A percentile compares a stretch with the other conserved stretches of the same genome.
Conservation (phyloP, 352 stramenopile genomes). For the Globisporangium rhizosaccharum region DNA sequence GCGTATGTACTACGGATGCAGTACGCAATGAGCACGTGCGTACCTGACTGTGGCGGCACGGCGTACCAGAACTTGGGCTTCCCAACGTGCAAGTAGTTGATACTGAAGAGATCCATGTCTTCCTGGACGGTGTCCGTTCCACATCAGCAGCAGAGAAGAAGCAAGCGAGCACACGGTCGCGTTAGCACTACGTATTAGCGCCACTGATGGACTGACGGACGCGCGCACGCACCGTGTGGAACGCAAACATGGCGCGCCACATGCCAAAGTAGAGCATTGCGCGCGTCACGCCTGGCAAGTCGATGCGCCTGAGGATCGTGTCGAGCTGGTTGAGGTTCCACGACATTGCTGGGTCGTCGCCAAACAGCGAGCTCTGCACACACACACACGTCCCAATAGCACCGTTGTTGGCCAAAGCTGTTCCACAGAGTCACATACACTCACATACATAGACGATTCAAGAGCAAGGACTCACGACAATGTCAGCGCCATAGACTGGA, state of each 20-base stretch:
- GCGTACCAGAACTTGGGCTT: slow-evolving; percentile 93
- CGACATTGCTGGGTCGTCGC: slow-evolving; percentile 45
- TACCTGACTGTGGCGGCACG: slow-evolving; percentile 69
- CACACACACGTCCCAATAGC: neutral
- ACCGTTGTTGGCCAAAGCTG: neutral
- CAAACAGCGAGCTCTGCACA: slow-evolving; percentile 78
- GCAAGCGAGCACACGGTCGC: neutral
- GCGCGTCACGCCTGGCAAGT: slow-evolving; percentile 82
- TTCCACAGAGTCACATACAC: neutral
- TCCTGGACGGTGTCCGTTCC: slow-evolving; percentile 33
- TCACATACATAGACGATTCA: neutral
- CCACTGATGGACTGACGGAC: neutral
- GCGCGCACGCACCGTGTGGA: slow-evolving; percentile 64
- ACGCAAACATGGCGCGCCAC: slow-evolving; percentile 92
- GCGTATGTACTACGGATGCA: neutral
- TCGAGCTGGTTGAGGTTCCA: slow-evolving; percentile 89
- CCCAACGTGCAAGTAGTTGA: slow-evolving; percentile 92
- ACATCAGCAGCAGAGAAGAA: neutral
- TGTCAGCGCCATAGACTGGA: slow-evolving; percentile 88
- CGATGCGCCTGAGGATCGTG: slow-evolving; percentile 79
- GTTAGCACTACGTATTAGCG: no score
- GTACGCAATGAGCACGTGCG: neutral
- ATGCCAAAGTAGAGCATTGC: slow-evolving; percentile 94
- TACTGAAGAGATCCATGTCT: slow-evolving; percentile 93
- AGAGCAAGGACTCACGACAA: slow-evolving; percentile 43